Conservation (phyloP, 495 filamentous ascomycete genomes). For the Jackrogersella minutella region DNA sequence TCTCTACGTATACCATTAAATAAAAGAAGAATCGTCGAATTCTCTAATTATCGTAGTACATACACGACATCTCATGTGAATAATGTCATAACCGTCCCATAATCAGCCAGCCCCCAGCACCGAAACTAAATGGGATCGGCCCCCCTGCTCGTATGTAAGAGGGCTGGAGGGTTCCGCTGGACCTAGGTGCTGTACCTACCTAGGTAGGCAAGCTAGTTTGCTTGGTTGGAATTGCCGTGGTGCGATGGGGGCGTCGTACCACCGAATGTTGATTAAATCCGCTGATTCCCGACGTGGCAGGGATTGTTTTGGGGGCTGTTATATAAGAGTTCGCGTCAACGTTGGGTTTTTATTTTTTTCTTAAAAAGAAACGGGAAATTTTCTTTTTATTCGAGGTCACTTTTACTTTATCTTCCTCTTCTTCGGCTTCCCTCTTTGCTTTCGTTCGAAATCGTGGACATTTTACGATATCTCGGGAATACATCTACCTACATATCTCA, state of each 20-base stretch:
- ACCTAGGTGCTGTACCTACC: too few species aligned
- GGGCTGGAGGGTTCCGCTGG: too few species aligned
- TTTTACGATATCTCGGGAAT: too few species aligned
- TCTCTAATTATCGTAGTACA: too few species aligned
- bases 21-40: too few species aligned
- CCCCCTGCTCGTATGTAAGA: background rate
- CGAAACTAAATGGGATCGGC: slow-evolving; percentile 5
- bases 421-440: background rate
- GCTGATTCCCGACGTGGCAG: slow-evolving; percentile 13
- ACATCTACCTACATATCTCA: too few species aligned
- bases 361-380: background rate
- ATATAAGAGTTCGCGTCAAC: background rate
- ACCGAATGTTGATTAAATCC: background rate
- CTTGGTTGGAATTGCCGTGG: slow-evolving; percentile 21
- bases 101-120: slow-evolving; percentile 9
- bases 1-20: too few species aligned
- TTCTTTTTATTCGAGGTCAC: background rate
- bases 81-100: background rate
- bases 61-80: too few species aligned
- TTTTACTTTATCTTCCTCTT: background rate
- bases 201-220: too few species aligned
- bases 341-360: background rate
- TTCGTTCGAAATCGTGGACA: too few species aligned
- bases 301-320: background rate
- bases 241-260: slow-evolving; percentile 26